Conservation (phyloP, 495 filamentous ascomycete genomes). For the Xylona heveae region DNA sequence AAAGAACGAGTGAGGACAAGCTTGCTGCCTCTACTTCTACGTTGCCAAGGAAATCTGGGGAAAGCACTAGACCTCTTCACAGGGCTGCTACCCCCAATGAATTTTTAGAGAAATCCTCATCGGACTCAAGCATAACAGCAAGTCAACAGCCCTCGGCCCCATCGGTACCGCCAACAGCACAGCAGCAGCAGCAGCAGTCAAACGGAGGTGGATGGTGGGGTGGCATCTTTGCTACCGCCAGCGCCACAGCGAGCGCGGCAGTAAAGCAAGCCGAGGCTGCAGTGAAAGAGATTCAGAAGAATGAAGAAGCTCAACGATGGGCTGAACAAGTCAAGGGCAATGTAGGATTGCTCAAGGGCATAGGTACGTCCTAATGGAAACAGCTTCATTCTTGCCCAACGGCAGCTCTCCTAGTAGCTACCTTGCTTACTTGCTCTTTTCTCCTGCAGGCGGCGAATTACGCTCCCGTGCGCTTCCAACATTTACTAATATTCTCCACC, state of each 20-base stretch:
- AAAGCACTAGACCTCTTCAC: conserved; percentile 47
- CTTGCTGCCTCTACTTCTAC: conserved; percentile 13
- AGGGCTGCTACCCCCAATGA: conserved; percentile 21
- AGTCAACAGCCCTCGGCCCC: conserved; percentile 9
- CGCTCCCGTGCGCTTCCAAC: conserved; percentile 78
- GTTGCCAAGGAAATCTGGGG: conserved; percentile 42
- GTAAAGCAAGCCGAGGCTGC: conserved; percentile 88
- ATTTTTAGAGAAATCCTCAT: conserved; percentile 10
- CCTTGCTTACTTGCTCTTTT: too few relatives aligned
- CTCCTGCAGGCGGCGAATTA: conserved; percentile 57
- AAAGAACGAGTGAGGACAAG: conserved; percentile 37
- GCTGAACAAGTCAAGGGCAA: conserved; percentile 87
- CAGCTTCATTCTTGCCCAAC: too few relatives aligned
- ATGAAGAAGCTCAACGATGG: conserved; percentile 92
- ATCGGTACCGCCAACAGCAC: conserved; percentile 12
- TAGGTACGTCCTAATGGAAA: conserved; percentile 53
- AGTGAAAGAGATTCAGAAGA: conserved; percentile 86
- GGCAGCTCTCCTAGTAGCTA: too few relatives aligned
- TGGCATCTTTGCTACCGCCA: conserved; percentile 49
- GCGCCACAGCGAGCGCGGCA: conserved; percentile 42
- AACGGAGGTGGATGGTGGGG: conserved; percentile 79
- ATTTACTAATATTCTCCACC: conserved; percentile 84
- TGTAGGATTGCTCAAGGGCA: conserved; percentile 55
- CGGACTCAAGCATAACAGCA: conserved; percentile 5
- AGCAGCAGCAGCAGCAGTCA: conserved; percentile 18